These are phyloP conservation scores for Lupinus albus DNA, from an alignment of 306 rosid species.

Conservation along the genomic window DNA sequence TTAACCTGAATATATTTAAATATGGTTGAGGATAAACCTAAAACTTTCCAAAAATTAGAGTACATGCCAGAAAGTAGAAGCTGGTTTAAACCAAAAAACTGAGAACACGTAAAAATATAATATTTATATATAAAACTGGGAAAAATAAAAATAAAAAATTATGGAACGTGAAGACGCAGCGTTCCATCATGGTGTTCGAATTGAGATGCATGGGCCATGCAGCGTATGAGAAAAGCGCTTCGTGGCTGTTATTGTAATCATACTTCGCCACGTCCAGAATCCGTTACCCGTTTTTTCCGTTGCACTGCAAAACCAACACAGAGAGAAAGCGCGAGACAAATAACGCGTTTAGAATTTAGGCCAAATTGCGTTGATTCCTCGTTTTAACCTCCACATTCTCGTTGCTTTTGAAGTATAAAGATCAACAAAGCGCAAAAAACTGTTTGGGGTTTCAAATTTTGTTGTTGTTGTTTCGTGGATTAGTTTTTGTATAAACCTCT, in stretches of 20 bases:
- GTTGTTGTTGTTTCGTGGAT: slow-evolving; percentile 20
- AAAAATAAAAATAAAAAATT: too few relatives aligned
- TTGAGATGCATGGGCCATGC: neutral
- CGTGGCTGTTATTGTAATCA: neutral
- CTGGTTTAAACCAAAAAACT: too few relatives aligned
- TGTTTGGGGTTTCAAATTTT: slow-evolving; percentile 45
- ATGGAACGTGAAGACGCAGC: neutral
- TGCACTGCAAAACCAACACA: neutral
- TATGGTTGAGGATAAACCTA: too few relatives aligned
- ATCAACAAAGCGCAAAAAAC: neutral
- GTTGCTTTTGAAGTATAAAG: neutral
- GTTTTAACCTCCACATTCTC: neutral
- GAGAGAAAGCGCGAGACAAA: neutral
- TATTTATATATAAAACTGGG: neutral
- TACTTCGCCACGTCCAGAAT: too few relatives aligned
- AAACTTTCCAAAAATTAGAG: too few relatives aligned
- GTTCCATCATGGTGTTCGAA: too few relatives aligned
- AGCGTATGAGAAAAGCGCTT: slow-evolving; percentile 8
- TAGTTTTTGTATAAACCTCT: slow-evolving; percentile 15
- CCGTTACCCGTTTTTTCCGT: slow-evolving; percentile 22
- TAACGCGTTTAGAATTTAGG: neutral
- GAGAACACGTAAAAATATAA: too few relatives aligned
- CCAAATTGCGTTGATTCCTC: neutral
- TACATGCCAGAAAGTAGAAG: too few relatives aligned
- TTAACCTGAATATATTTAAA: too few relatives aligned